Evolutionary conservation across 2,329 filamentous ascomycete genomes (phyloP), one percentile per base, ranked within the genome.

Genomic region (Chlorencoelia australis): DNA sequence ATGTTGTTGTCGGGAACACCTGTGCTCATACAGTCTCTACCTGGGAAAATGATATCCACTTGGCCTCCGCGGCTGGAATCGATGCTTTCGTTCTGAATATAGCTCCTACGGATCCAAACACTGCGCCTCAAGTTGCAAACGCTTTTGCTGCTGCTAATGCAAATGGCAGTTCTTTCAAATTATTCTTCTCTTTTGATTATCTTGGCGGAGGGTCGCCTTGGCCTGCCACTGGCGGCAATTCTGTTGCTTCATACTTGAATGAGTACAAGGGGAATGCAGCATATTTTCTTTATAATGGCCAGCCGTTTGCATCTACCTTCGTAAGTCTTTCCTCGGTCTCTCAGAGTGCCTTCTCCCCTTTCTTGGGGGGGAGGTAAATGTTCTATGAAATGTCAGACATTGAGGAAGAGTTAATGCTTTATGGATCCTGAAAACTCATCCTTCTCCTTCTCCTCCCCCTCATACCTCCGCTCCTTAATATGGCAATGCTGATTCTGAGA

Each of bases 241-340:
- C 39, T 6, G 50, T 54, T 7, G 46, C 43, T 7, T 44, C 41
- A 8, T 48, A 51, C 27, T 39, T 60, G 25, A 54, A 57, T 13
- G 38, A 52, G 26, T 58, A 59, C 25, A 52, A 54, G 14, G 33
- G 35, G 7, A 56, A 50, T 16, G 26, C 51, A 7, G 58, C 60
- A 0, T 59, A 66, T 30, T 59, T 61, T 39, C 53, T 56, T 22
- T 58, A 59, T 41, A 53, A 61, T 8, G 47, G 45, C 31, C 48
- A 59, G 35, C 61, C 67, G 0, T 55, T 73, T 16, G 69, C 68
- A 4, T 68, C 64, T 3, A 73, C 69, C 0, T 73, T 73, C 39
- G n/a, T n/a, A n/a, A n/a, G n/a, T n/a, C n/a, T n/a, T n/a, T n/a
- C n/a, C n/a, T n/a, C n/a, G n/a, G n/a, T n/a, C n/a, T n/a, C n/a